phyloP scores from a whole-genome alignment of 148 eudicot species.

The Nyssa sinensis region DNA sequence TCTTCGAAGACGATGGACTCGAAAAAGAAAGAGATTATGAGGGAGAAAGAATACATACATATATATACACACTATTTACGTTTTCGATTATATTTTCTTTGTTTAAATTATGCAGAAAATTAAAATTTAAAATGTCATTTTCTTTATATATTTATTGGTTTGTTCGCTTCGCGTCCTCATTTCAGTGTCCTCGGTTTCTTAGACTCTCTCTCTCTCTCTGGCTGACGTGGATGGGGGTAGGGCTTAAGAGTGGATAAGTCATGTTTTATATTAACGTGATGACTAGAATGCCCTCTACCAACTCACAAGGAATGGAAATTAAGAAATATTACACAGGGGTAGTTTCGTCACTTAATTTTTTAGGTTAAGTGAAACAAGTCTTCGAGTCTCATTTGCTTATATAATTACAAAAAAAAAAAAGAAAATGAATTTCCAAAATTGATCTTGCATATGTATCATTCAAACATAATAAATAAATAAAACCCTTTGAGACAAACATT shows the following conservation, averaged over 20 bases:
- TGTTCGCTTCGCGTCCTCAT: slow-evolving; percentile 12
- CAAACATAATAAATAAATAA: no score
- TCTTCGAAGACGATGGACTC: neutral
- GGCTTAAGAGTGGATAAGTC: slow-evolving; percentile 8
- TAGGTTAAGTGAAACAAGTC: no score
- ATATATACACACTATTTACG: no score
- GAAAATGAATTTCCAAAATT: no score
- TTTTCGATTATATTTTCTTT: neutral
- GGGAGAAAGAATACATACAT: no score
- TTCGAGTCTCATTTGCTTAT: no score
- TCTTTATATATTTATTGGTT: neutral
- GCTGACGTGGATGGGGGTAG: slow-evolving; percentile 8
- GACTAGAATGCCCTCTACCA: neutral
- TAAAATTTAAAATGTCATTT: neutral
- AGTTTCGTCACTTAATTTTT: neutral
- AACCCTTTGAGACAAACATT: no score
- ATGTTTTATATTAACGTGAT: neutral
- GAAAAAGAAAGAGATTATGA: neutral
- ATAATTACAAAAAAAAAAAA: no score
- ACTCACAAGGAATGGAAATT: neutral
- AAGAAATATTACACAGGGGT: neutral
- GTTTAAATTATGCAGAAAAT: neutral
- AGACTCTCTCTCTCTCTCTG: neutral
- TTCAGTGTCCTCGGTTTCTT: neutral
- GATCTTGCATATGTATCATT: no score